Evolutionary conservation across 768 basidiomycete species (phyloP), one percentile per base, ranked within the genome.

Genomic region (Lactifluus piperatus): DNA sequence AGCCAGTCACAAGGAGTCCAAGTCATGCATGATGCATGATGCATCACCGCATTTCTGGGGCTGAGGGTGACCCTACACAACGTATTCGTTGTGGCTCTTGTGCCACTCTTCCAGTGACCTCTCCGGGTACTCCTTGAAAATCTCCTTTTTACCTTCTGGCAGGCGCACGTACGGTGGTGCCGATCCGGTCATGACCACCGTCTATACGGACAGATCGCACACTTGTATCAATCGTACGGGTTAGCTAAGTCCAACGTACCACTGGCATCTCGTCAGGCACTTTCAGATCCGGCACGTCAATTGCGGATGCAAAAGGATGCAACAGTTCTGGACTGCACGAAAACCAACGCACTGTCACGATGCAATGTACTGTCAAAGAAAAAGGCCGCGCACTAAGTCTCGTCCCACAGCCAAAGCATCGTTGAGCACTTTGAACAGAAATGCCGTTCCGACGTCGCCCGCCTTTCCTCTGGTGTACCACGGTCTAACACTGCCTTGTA

Each of bases 351-450:
- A 18, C 4, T 4, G 43, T 44, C 22, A 24, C 22, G 6, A 8
- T 44, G 43, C 43, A 24, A 27, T 14, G n/a, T 4, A 37, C 20
- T 10, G 18, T 37, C 34, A 56, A 13, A 5, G 29, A 22, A 4
- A 4, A 13, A n/a, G 45, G 7, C 18, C 11, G 60, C 75, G 37
- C 49, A 85, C 84, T 82, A 84, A 1, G 62, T 59, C 50, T 73
- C 65, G 54, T 85, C 81, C 57, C 80, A 86, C 27, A 82, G 64
- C 85, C 85, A 86, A 9, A 86, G 70, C 85, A 86, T 85, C 44
- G 77, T 68, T 1, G 83, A 81, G 66, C 84, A 86, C 57, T 77
- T 80, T 29, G 74, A 75, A 65, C 85, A 86, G 66, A 86, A 86
- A 62, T 78, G 79, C 34, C 85, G 73, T 63, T 86, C 80, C 11